Evolutionary conservation across 495 filamentous ascomycete genomes (phyloP), one percentile per base, ranked within the genome.

Genomic region (Hypoxylon perforatum): DNA sequence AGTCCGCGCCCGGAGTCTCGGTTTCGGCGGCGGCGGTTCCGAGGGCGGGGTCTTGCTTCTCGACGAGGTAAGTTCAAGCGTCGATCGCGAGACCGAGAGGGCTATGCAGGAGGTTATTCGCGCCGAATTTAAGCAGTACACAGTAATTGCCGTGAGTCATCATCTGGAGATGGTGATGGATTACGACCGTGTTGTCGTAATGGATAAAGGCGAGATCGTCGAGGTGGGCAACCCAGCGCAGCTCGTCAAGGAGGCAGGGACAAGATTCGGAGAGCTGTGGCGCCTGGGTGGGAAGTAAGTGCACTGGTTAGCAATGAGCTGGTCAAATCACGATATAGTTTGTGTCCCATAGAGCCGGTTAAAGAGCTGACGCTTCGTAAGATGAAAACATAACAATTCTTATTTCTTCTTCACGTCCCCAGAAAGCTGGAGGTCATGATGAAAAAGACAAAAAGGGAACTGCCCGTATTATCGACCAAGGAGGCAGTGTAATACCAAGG

Each of bases 141-240:
- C 83, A 0, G 74, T 85, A 18, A 70, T 86, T 3, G 74, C 77
- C 49, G 78, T 86, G 5, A 79, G 75, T 12, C 81, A 86, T 68
- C 77, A 79, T 56, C 52, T 84, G 9, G 77, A 81, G 2, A 79
- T 78, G 65, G 69, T 83, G 4, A 77, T 82, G 73, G 75, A 78
- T 41, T 81, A 81, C 61, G 79, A 85, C 57, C 68, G 71, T 21
- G 79, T 84, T 2, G 71, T 82, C 1, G 75, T 84, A 0, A 80
- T 84, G 81, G 77, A 76, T 18, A 70, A 61, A 19, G 77, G 77
- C 8, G 51, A 66, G 66, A 67, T 83, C 41, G 75, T 83, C 9
- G 80, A 85, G 72, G 63, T 63, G 10, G 82, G 78, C 2, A 65
- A 61, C 48, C 81, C 81, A 5, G 63, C 17, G 21, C 63, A 64